A percentile compares a stretch with the other conserved stretches of the same genome.
These are phyloP conservation scores for Patellaria atrata DNA, from an alignment of 495 filamentous ascomycete species.

Conservation along the genomic window DNA sequence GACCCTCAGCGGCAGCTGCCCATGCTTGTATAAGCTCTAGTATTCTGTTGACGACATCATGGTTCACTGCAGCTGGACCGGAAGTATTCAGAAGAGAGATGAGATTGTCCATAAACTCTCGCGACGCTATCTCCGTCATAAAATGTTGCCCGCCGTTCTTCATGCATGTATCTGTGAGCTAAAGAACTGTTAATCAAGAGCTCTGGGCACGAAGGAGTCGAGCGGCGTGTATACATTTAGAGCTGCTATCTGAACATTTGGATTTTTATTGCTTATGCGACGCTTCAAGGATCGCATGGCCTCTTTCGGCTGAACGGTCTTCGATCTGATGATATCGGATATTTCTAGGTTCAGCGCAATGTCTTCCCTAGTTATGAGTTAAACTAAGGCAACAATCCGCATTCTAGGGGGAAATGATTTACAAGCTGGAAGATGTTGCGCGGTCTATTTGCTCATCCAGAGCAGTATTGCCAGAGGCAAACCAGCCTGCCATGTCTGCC, in stretches of 20 bases:
- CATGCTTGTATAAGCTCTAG: slow-evolving; percentile 86
- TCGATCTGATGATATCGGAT: slow-evolving; percentile 88
- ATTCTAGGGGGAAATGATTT: slow-evolving; percentile 18
- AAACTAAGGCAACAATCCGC: slow-evolving; percentile 1
- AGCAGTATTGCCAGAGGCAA: slow-evolving; percentile 61
- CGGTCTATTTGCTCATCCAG: slow-evolving; percentile 94
- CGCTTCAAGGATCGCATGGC: slow-evolving; percentile 92
- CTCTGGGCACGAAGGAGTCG: not conserved
- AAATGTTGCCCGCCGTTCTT: slow-evolving; percentile 98
- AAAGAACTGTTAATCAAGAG: slow-evolving; percentile 6
- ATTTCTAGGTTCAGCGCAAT: slow-evolving; percentile 95
- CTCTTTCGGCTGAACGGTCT: slow-evolving; percentile 91
- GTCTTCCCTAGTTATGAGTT: slow-evolving; percentile 51
- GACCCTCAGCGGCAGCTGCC: slow-evolving; percentile 80
- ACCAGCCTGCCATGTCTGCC: slow-evolving; percentile 89
- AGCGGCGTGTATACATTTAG: slow-evolving; percentile 50
- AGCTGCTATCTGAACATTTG: slow-evolving; percentile 86
- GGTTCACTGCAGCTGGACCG: slow-evolving; percentile 60
- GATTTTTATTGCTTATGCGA: slow-evolving; percentile 89
- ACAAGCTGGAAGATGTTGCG: slow-evolving; percentile 88
- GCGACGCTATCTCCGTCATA: slow-evolving; percentile 80
- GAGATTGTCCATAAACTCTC: slow-evolving; percentile 97
- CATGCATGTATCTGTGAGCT: slow-evolving; percentile 94
- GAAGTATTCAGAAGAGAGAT: slow-evolving; percentile 73
- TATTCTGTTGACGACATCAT: slow-evolving; percentile 77